Conservation (phyloP, 2,329 filamentous ascomycete species). For the Colletotrichum karsti region DNA sequence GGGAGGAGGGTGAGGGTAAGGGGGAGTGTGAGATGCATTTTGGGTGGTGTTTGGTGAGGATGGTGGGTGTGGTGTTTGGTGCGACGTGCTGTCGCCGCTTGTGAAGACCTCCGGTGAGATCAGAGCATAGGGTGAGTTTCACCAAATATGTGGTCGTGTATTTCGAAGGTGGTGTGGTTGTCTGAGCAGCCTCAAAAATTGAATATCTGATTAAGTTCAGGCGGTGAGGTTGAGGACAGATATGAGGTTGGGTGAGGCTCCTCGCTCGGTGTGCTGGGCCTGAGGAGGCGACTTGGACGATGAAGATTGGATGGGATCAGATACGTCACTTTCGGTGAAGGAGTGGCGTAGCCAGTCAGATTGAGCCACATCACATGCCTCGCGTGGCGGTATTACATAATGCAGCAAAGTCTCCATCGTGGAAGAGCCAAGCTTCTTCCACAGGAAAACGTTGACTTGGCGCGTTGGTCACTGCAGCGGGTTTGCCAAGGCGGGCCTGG, state of each 20-base stretch:
- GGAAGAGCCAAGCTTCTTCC: neutral
- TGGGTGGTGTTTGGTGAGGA: neutral
- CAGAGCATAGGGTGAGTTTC: neutral
- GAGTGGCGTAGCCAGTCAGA: slow-evolving; percentile 6
- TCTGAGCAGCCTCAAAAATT: neutral
- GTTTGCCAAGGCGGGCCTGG: slow-evolving; percentile 12
- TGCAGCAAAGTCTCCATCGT: neutral
- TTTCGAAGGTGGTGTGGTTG: neutral
- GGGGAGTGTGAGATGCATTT: slow-evolving; percentile 39
- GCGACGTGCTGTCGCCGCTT: neutral
- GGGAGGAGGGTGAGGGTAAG: slow-evolving; percentile 27
- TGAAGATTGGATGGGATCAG: neutral
- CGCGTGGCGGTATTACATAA: slow-evolving; percentile 4
- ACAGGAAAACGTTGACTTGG: neutral
- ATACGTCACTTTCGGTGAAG: neutral
- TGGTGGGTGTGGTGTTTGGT: neutral
- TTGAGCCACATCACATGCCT: neutral
- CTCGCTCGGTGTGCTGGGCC: neutral
- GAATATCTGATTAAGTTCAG: neutral
- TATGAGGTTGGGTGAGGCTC: neutral
- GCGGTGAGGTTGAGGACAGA: neutral
- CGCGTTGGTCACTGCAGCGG: slow-evolving; percentile 1
- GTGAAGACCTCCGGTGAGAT: neutral
- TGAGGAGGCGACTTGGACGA: neutral
- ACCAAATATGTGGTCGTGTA: neutral